These are phyloP conservation scores for Blastobotrys petasosporus DNA, from an alignment of 1,139 yeast species.

Conservation along the genomic window DNA sequence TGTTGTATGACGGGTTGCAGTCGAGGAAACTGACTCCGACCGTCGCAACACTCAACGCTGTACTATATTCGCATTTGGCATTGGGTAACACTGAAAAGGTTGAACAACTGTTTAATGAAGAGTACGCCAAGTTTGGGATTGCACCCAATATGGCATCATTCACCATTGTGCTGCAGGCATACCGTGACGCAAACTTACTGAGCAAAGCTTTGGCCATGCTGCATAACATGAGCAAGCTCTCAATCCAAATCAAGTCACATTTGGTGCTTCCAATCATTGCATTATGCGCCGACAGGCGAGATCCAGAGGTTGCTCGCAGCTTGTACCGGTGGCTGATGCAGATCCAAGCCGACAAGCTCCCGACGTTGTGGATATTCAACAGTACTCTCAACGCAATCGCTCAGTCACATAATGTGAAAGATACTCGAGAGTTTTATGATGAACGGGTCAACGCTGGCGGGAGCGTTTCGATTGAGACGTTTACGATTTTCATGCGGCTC, in stretches of 20 bases:
- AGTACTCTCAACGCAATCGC: too few species aligned
- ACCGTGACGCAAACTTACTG: slow-evolving; percentile 28
- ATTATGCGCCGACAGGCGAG: slow-evolving; percentile 30
- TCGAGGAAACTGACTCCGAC: slow-evolving; percentile 47
- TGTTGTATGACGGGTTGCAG: slow-evolving; percentile 43
- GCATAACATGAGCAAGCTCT: slow-evolving; percentile 21
- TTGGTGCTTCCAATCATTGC: slow-evolving; percentile 24
- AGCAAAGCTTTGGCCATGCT: slow-evolving; percentile 30
- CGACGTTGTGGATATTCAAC: background rate
- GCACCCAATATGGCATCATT: slow-evolving; percentile 30
- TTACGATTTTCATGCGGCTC: slow-evolving; percentile 4
- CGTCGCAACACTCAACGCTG: slow-evolving; percentile 39
- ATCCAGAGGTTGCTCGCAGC: slow-evolving; percentile 25
- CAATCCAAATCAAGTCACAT: too few species aligned
- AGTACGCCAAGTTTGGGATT: slow-evolving; percentile 36
- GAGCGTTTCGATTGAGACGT: slow-evolving; percentile 2
- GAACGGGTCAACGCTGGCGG: background rate
- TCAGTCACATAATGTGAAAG: too few species aligned
- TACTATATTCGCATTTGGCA: slow-evolving; percentile 45
- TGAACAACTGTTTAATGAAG: slow-evolving; percentile 38
- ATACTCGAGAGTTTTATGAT: background rate
- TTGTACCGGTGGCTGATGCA: slow-evolving; percentile 26
- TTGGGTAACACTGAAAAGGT: slow-evolving; percentile 45
- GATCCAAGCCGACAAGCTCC: background rate
- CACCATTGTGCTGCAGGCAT: slow-evolving; percentile 26